Percentiles rank a stretch among this genome's conserved stretches.
Evolutionary conservation across 1,284 basidiomycete species (phyloP).

Genomic region (Cystobasidium pallidum): DNA sequence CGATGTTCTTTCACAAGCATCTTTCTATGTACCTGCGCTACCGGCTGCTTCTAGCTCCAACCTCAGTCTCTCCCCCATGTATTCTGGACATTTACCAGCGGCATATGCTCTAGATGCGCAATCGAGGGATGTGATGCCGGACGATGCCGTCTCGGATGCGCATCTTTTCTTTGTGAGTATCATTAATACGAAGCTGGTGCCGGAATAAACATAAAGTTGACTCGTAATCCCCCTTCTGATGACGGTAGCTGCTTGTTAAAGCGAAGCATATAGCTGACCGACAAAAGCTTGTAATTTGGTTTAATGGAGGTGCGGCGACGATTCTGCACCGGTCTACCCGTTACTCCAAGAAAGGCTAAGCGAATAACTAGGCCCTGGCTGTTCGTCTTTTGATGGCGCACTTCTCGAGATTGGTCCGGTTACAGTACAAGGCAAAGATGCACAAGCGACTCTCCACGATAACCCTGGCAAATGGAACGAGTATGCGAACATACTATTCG

Average conservation of each 20-base stretch:
- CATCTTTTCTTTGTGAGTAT: conserved; percentile 41
- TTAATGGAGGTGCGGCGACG: conserved; percentile 29
- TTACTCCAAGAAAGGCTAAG: conserved; percentile 1
- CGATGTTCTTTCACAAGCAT: conserved; percentile 10
- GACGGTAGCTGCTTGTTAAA: conserved; percentile 77
- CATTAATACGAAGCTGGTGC: neutral
- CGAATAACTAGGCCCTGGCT: conserved; percentile 71
- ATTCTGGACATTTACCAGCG: conserved; percentile 53
- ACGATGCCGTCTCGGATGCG: conserved; percentile 28
- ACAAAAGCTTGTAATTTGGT: conserved; percentile 61
- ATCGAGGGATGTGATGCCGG: conserved; percentile 32
- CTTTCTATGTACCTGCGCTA: conserved; percentile 22
- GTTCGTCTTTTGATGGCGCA: conserved; percentile 93
- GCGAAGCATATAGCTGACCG: conserved; percentile 83
- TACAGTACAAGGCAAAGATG: conserved; percentile 57
- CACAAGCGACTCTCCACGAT: conserved; percentile 75
- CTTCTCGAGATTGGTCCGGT: conserved; percentile 99
- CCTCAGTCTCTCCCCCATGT: conserved; percentile 44
- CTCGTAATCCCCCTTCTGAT: too few species aligned
- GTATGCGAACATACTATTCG: conserved; percentile 89
- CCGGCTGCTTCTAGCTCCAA: conserved; percentile 13
- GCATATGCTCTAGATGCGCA: conserved; percentile 46
- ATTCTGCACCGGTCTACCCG: neutral
- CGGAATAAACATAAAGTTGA: too few species aligned
- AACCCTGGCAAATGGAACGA: conserved; percentile 88